phyloP scores from a whole-genome alignment of 2,329 filamentous ascomycete genomes.

The Penicillium paneum region DNA sequence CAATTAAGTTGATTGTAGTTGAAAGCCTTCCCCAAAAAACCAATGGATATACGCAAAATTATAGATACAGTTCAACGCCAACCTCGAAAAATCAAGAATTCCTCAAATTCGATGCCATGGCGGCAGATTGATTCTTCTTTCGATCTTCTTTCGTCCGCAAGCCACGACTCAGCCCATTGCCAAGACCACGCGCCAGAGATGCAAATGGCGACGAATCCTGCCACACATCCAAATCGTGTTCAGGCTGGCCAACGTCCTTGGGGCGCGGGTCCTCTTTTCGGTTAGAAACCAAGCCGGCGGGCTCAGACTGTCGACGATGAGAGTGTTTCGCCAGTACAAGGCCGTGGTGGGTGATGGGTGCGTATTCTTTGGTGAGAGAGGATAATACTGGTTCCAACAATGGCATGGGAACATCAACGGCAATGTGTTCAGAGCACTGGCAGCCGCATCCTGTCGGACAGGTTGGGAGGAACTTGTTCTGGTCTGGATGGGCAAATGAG shows the following conservation, averaged over 20 bases:
- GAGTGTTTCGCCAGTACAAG: constrained; percentile 19
- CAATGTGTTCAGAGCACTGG: constrained; percentile 41
- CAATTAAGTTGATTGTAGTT: neutral
- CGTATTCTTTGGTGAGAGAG: constrained; percentile 5
- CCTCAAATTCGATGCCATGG: constrained; percentile 10
- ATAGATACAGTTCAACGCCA: constrained; percentile 1
- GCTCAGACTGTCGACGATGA: constrained; percentile 20
- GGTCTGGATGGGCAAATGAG: constrained; percentile 9
- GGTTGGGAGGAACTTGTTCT: constrained; percentile 22
- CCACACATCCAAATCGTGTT: constrained; percentile 37
- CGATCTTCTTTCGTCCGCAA: constrained; percentile 33
- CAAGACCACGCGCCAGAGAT: constrained; percentile 42
- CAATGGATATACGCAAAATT: constrained; percentile 12
- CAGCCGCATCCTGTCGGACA: constrained; percentile 51
- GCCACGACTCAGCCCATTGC: constrained; percentile 43
- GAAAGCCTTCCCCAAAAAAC: neutral
- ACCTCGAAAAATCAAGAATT: neutral
- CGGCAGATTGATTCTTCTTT: constrained; percentile 25
- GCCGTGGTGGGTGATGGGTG: neutral
- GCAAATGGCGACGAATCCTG: constrained; percentile 37
- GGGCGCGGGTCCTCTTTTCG: constrained; percentile 13
- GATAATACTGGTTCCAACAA: constrained; percentile 19
- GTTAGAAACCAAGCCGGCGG: constrained; percentile 12
- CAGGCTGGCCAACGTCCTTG: constrained; percentile 25
- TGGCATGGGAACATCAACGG: constrained; percentile 34